Conservation (phyloP, 1,284 basidiomycete genomes). For the Ustilago vetiveriae region DNA sequence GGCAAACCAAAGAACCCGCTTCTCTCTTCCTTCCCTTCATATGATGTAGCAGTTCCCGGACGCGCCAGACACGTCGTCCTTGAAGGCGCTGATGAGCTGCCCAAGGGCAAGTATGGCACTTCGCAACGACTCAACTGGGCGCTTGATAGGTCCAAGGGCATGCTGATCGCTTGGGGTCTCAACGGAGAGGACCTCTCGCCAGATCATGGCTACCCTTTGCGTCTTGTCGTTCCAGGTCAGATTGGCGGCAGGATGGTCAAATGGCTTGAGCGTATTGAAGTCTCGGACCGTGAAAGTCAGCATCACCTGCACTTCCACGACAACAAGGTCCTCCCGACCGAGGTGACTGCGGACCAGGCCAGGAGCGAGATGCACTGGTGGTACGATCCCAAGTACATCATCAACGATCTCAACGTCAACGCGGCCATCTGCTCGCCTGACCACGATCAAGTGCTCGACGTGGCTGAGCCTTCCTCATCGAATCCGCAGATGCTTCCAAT, state of each 20-base stretch:
- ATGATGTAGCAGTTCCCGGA: conserved; percentile 56
- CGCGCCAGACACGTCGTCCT: conserved; percentile 74
- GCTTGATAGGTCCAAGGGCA: conserved; percentile 71
- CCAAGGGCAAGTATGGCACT: conserved; percentile 77
- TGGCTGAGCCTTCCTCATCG: conserved; percentile 16
- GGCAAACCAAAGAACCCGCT: conserved; percentile 69
- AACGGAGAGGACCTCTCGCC: conserved; percentile 71
- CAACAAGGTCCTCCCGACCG: conserved; percentile 75
- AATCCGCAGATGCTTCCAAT: conserved; percentile 46
- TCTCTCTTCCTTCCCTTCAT: conserved; percentile 53
- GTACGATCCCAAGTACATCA: conserved; percentile 73
- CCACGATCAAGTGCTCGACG: conserved; percentile 71
- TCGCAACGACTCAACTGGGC: conserved; percentile 73
- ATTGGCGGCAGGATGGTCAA: conserved; percentile 73
- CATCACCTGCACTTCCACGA: conserved; percentile 70
- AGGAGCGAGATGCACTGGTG: conserved; percentile 74
- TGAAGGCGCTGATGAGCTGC: conserved; percentile 74
- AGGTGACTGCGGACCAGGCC: conserved; percentile 73
- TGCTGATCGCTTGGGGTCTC: conserved; percentile 75
- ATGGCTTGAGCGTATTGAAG: conserved; percentile 74
- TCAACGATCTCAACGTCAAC: conserved; percentile 75
- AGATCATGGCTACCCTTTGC: conserved; percentile 76
- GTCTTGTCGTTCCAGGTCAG: conserved; percentile 75
- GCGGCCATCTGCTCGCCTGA: conserved; percentile 74
- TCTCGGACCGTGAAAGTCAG: conserved; percentile 72